Evolutionary conservation across 2,329 filamentous ascomycete species (phyloP), one percentile per base, ranked within the genome.

Genomic region (Fusarium transvaalense): DNA sequence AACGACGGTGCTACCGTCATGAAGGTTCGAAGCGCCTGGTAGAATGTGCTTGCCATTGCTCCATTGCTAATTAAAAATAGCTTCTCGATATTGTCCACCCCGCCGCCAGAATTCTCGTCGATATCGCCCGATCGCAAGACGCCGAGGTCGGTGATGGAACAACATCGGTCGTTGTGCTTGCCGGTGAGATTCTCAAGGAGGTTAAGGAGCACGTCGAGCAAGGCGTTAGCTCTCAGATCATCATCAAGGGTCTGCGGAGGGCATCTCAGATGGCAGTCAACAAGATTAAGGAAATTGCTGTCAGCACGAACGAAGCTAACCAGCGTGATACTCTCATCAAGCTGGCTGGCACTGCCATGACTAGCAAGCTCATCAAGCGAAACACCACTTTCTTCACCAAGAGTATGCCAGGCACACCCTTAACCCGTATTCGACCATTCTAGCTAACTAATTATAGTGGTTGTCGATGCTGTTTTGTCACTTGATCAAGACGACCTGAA

Each of bases 1-100:
- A 99, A 99, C 82, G 96, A 99, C 84, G 96, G 96, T 78, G 96
- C 96, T 48, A 99, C 96, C 51, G 96, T 98, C 66, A 99, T 99
- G 96, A 98, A 97, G 90, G 92, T 93, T 80, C 74, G 59, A 52
- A 32, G 19, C 54, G 27, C 54, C 35, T 25, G 10, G 43, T 15
- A 34, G 19, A 38, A 23, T 46, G 38, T 23, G 21, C 10, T 4
- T n/a, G n/a, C 17, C 10, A 23, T 53, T 41, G 35, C 39, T 31
- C 47, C 32, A 7, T 37, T 34, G 35, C 68, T 71, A 37, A 69
- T 54, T 38, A 25, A 41, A 21, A 19, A 35, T 56, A 96, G 93
- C 92, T 99, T 56, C 92, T 99, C 79, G 96, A 99, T 79, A 98
- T 99, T 76, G 93, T 99, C 67, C 96, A 99, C 84, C 96, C 96